phyloP scores from a whole-genome alignment of 148 eudicot species.

The Talinum fruticosum region DNA sequence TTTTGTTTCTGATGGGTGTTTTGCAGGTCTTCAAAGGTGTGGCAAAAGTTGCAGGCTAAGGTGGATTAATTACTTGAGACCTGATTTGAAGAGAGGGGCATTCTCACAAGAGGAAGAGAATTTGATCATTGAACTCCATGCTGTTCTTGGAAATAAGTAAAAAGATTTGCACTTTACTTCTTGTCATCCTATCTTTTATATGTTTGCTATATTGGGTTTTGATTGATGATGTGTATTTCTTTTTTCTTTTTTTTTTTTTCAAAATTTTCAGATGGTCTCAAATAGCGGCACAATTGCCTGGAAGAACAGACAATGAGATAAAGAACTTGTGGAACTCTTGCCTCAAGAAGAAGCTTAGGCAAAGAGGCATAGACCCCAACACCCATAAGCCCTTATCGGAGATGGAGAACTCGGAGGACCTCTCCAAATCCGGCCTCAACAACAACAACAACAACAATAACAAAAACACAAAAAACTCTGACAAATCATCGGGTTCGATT shows the following conservation, averaged over 20 bases:
- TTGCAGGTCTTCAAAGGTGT: constrained; percentile 83
- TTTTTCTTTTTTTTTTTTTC: not conserved
- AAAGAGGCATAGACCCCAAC: constrained; percentile 83
- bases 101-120: constrained; percentile 84
- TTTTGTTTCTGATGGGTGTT: not conserved
- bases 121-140: constrained; percentile 80
- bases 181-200: not conserved
- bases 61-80: constrained; percentile 93
- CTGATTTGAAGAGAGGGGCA: constrained; percentile 91
- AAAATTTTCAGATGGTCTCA: constrained; percentile 77
- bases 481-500: constrained; percentile 21
- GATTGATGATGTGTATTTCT: not conserved
- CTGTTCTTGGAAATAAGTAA: constrained; percentile 86
- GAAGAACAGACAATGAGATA: constrained; percentile 91
- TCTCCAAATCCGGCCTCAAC: constrained; percentile 24
- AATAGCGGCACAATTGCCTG: constrained; percentile 84
- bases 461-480: constrained; percentile 16
- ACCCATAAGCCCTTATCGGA: constrained; percentile 80
- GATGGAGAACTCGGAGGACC: constrained; percentile 43
- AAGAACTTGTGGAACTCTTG: constrained; percentile 94
- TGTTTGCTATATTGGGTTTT: not conserved
- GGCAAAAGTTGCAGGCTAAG: constrained; percentile 94
- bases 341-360: constrained; percentile 84
- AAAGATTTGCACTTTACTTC: not conserved
- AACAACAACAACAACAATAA: constrained; percentile 27